Base-by-base conservation (phyloP, 441 rosid species). In the Metrosideros polymorpha region DNA sequence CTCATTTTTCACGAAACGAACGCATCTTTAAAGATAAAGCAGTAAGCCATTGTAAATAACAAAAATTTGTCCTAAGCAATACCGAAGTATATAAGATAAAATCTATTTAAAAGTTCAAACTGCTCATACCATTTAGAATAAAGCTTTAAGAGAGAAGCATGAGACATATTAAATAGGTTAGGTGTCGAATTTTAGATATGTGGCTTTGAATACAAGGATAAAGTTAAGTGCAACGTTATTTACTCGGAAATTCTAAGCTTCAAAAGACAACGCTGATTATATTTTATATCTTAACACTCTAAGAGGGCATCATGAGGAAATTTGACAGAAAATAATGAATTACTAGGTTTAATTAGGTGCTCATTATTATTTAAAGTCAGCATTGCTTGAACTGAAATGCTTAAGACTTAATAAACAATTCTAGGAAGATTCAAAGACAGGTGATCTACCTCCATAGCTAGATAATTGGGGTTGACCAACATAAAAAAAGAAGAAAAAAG, bases 91-190 rank as follows among this genome's bases (percentile, higher is more conserved):
- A 29, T 3, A 29, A 7, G 71, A 29, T 0, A 4, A 59, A 52
- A 22, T 51, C 22, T 3, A 3, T 51, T 55, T 25, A 55, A 25
- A 25, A 35, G 15, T 66, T 66, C 9, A 42, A 66, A 10, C 8
- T 35, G 15, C 8, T 35, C n/a, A 0, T 15, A 7, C 35, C 27
- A 1, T 30, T 12, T 0, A 59, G 2, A 3, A 22, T 1, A 15
- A 19, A 66, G 47, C 79, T 47, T 24, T 22, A 22, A 9, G n/a
- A 6, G 7, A 30, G 47, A 66, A 66, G 79, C 47, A 8, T 1
- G 7, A 0, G 4, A 10, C n/a, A 66, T 35, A 22, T 35, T 35
- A 6, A 66, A 19, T 19, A 66, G 47, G n/a, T 66, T 19, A 59
- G 71, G 71, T 59, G 71, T 30, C 10, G 17, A 29, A 59, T 59